These are phyloP conservation scores for Penicillium sp. DNA, from an alignment of 2,329 filamentous ascomycete species.

Conservation along the genomic window DNA sequence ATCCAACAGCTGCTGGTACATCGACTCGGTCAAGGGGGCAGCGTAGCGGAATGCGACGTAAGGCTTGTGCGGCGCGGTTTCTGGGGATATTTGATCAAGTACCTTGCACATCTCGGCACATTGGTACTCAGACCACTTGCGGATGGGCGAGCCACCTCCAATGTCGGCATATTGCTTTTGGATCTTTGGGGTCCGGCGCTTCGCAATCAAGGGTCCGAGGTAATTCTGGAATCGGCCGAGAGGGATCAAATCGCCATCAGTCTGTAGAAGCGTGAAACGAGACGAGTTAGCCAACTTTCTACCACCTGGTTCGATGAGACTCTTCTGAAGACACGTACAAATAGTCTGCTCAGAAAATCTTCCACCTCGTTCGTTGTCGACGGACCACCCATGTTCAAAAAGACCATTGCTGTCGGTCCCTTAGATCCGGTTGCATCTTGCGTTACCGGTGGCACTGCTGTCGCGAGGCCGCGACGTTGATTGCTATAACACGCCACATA, in stretches of 20 bases:
- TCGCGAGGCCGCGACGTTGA: conserved; percentile 50
- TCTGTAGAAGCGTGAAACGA: conserved; percentile 49
- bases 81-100: conserved; percentile 82
- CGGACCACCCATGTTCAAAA: conserved; percentile 98
- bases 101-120: conserved; percentile 96
- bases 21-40: conserved; percentile 87
- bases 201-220: conserved; percentile 81
- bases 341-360: conserved; percentile 84
- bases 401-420: conserved; percentile 95
- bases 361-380: conserved; percentile 84
- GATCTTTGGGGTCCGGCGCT: conserved; percentile 89
- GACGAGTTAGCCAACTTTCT: background rate
- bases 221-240: conserved; percentile 88
- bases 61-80: conserved; percentile 93
- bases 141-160: conserved; percentile 94
- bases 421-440: conserved; percentile 68
- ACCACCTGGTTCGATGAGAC: background rate
- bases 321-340: conserved; percentile 59
- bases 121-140: conserved; percentile 97
- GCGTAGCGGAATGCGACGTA: conserved; percentile 98
- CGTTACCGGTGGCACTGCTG: conserved; percentile 71
- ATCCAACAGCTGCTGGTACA: conserved; percentile 76
- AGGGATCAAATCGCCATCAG: conserved; percentile 93
- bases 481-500: conserved; percentile 22
- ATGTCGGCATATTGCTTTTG: conserved; percentile 93